Base-by-base conservation (phyloP, 2,329 filamentous ascomycete species). In the Aspergillus sp. region DNA sequence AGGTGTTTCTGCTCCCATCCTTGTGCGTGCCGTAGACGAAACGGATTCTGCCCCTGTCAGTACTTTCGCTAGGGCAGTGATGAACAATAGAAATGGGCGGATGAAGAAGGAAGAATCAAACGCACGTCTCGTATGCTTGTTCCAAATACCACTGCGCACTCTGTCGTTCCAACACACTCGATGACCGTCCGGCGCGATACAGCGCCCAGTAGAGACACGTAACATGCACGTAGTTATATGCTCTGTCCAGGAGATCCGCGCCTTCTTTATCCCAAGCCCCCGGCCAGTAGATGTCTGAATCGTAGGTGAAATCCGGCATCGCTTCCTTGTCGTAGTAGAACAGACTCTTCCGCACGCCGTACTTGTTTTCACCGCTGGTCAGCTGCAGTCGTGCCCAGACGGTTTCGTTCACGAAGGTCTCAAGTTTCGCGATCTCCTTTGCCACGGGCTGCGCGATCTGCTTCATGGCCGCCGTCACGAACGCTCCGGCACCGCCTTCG, bases 191-290 rank as follows among this genome's bases (percentile, higher is more conserved):
- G 11, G 81, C 81, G 2, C 83, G 80, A 61, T 87, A 87, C 49
- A 87, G 66, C 0, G 82, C 75, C 84, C 84, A 87, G 66, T 87
- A 87, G 0, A 81, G 75, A 0, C 80, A 83, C 0, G 80, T 73
- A 0, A 84, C 81, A 61, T 87, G 84, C 2, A 87, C 80, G 61
- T 87, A 87, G 63, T 87, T 79, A 63, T 87, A 87, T 0, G 84
- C 83, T 2, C 85, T 77, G 20, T 81, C 78, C 0, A 81, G 81
- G 0, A 85, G 77, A 0, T 74, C 71, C 0, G 72, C 65, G 56
- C 78, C 75, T 57, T 83, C 77, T 84, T 84, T 87, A 0, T 81
- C 81, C 7, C 75, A 77, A 81, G 82, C 85, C 7, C 73, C 76
- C 0, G 65, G 66, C 84, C 83, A 87, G 64, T 84, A 70, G 6